A percentile compares a stretch with the other conserved stretches of the same genome.
phyloP scores from a whole-genome alignment of 2,329 filamentous ascomycete genomes.

The Fusarium sp. region DNA sequence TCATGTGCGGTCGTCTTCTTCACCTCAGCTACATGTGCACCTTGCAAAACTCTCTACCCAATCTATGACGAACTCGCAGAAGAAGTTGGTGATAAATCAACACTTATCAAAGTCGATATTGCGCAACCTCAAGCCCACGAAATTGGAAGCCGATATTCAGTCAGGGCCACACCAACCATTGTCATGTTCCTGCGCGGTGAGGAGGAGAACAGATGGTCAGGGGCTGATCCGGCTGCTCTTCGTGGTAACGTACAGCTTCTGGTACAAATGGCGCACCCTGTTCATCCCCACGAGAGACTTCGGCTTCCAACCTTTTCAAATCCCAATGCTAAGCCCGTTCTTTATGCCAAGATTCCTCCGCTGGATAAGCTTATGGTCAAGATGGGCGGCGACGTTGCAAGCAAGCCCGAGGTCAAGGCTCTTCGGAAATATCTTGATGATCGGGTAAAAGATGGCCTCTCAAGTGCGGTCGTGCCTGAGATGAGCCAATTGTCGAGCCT shows the following conservation, averaged over 20 bases:
- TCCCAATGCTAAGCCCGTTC: conserved; percentile 73
- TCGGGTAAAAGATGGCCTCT: conserved; percentile 68
- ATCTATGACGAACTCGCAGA: conserved; percentile 83
- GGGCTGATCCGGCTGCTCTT: conserved; percentile 77
- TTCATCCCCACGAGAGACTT: conserved; percentile 81
- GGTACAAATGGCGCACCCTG: conserved; percentile 78
- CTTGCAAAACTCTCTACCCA: conserved; percentile 87
- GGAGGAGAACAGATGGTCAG: conserved; percentile 84
- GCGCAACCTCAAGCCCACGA: conserved; percentile 72
- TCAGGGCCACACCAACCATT: conserved; percentile 88
- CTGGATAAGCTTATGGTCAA: conserved; percentile 85
- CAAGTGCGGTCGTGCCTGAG: conserved; percentile 78
- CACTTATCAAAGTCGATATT: conserved; percentile 87
- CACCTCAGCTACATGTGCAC: conserved; percentile 86
- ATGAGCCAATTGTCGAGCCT: conserved; percentile 74
- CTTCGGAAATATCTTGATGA: conserved; percentile 79
- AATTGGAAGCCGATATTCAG: conserved; percentile 73
- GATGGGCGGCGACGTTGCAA: conserved; percentile 71
- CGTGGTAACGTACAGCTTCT: conserved; percentile 80
- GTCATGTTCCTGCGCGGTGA: conserved; percentile 83
- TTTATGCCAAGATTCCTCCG: conserved; percentile 84
- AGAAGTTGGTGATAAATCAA: conserved; percentile 75
- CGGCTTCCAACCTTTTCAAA: conserved; percentile 78
- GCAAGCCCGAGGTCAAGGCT: conserved; percentile 70
- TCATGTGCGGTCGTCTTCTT: conserved; percentile 90